These are phyloP conservation scores for Daldinia childiae DNA, from an alignment of 495 filamentous ascomycete species.

Conservation along the genomic window DNA sequence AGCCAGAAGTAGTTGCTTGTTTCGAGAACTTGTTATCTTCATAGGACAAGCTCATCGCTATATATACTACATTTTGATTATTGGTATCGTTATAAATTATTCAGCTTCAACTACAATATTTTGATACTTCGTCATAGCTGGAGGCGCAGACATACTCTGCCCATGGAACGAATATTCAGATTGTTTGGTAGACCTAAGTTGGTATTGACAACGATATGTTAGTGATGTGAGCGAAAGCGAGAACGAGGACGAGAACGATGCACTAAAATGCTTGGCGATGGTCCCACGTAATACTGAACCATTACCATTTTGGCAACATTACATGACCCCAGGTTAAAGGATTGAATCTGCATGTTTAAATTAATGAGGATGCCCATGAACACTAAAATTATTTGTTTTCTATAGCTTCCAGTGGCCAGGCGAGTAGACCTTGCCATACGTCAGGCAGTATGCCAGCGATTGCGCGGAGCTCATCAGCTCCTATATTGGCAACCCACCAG, in stretches of 20 bases:
- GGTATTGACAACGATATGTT: not conserved
- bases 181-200: not conserved
- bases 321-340: not conserved
- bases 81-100: not conserved
- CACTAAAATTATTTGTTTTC: slow-evolving; percentile 5
- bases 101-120: not conserved
- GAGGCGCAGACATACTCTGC: not conserved
- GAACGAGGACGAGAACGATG: slow-evolving; percentile 10
- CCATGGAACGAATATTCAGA: not conserved
- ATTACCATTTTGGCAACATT: too few relatives aligned
- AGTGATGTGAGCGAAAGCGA: slow-evolving; percentile 3
- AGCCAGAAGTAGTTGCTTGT: not conserved
- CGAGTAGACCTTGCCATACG: slow-evolving; percentile 52
- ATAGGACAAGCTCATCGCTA: not conserved
- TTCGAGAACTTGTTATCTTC: not conserved
- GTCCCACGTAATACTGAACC: not conserved
- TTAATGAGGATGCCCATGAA: not conserved
- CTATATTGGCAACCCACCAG: slow-evolving; percentile 54
- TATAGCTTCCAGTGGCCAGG: slow-evolving; percentile 49
- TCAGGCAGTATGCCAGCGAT: slow-evolving; percentile 49
- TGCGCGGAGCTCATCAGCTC: slow-evolving; percentile 47
- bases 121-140: not conserved
- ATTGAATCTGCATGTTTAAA: not conserved
- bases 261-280: not conserved
- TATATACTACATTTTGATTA: slow-evolving; percentile 4